Evolutionary conservation across 2,329 filamentous ascomycete genomes (phyloP), one percentile per base, ranked within the genome.

Genomic region (Aspergillus jensenii): DNA sequence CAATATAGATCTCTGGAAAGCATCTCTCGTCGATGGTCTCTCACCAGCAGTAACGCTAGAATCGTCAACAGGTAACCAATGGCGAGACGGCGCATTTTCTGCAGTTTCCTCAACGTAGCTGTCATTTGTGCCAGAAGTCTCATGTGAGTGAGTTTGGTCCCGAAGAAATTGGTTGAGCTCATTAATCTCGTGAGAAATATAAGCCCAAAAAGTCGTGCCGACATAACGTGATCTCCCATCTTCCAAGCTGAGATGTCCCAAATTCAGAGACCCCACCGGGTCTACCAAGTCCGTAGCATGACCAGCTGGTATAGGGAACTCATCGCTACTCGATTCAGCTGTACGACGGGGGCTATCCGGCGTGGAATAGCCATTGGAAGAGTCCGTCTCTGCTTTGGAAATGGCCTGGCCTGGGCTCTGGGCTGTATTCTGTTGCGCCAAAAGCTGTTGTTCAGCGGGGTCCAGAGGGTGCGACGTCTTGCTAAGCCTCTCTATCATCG

Each of bases 131-230:
- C 61, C 33, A 17, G 61, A 52, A 31, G 61, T 56, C 25, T 73
- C 65, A 58, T 73, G 71, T 2, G 74, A 74, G 39, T 72, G 70
- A 49, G 70, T 74, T 58, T 78, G 76, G 31, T 76, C 72, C 49
- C 74, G 68, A n/a, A 78, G 63, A 37, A 78, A 59, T 59, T 77
- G 75, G 59, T 78, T 78, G 6, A 78, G 69, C 52, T 78, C 76
- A 45, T 76, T 76, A 37, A 78, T 78, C 75, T 78, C 76, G 35
- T 76, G 71, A 8, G 75, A 76, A 33, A 79, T 77, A 64, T 78
- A 78, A 25, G 76, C 76, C 75, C 75, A 78, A 58, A 77, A 78
- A 11, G 76, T 78, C 6, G 75, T 78, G 21, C 76, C 76, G 21
- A 79, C 76, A 59, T 78, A 78, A 69, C 76, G 70, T 43, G 76